These are phyloP conservation scores for Gautieria morchelliformis DNA, from an alignment of 768 basidiomycete species.

Conservation along the genomic window DNA sequence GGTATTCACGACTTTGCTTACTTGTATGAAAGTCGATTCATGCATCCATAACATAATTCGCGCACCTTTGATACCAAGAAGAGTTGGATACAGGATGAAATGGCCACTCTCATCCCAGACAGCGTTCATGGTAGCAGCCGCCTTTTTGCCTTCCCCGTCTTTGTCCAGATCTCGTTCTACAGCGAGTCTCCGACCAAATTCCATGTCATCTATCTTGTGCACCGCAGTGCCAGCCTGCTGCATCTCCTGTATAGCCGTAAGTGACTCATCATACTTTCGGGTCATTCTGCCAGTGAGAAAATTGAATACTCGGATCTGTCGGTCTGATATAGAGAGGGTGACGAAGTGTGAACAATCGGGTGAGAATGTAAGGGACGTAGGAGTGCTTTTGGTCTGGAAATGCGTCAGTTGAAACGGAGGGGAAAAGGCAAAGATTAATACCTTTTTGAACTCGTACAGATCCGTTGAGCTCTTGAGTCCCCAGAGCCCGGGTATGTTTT, in stretches of 20 bases:
- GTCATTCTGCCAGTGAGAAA: constrained; percentile 84
- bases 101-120: constrained; percentile 99
- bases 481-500: constrained; percentile 74
- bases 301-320: constrained; percentile 88
- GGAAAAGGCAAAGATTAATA: constrained; percentile 17
- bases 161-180: constrained; percentile 85
- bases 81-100: constrained; percentile 86
- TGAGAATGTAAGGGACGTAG: constrained; percentile 86
- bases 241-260: constrained; percentile 93
- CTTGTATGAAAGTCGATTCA: background rate
- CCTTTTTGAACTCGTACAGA: constrained; percentile 98
- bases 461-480: constrained; percentile 86
- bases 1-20: constrained; percentile 75
- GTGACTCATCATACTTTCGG: constrained; percentile 91
- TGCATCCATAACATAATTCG: background rate
- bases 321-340: constrained; percentile 88
- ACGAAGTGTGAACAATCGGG: constrained; percentile 85
- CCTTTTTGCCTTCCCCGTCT: constrained; percentile 56
- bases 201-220: constrained; percentile 95
- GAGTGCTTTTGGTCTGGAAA: constrained; percentile 75
- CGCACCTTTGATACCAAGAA: constrained; percentile 91
- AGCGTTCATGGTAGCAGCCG: constrained; percentile 61
- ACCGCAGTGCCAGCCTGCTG: constrained; percentile 95
- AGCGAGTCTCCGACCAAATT: constrained; percentile 94
- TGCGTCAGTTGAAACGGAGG: background rate